These are phyloP conservation scores for Heliosperma pusillum DNA, from an alignment of 148 eudicot genomes.

Conservation along the genomic window DNA sequence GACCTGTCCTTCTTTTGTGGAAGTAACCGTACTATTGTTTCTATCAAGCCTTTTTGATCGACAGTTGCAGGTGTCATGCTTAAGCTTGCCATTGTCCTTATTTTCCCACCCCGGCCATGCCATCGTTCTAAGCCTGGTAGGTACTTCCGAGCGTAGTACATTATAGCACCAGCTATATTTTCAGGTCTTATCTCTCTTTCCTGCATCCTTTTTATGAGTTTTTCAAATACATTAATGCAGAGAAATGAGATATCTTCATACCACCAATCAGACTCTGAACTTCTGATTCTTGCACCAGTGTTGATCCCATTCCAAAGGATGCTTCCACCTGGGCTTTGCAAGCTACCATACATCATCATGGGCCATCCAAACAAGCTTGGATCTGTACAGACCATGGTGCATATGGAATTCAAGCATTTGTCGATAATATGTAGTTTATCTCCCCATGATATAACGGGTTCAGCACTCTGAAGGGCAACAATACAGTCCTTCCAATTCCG, in stretches of 20 bases:
- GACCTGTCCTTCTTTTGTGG: constrained; percentile 78
- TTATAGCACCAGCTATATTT: constrained; percentile 59
- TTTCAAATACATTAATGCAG: constrained; percentile 55
- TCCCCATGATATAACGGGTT: constrained; percentile 45
- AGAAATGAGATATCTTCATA: constrained; percentile 85
- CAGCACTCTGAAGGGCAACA: constrained; percentile 72
- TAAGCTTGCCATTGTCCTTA: constrained; percentile 72
- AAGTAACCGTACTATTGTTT: constrained; percentile 60
- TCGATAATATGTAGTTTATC: constrained; percentile 55
- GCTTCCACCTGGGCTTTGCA: constrained; percentile 97
- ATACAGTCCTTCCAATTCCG: constrained; percentile 85
- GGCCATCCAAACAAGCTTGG: constrained; percentile 98
- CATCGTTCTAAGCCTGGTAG: constrained; percentile 81
- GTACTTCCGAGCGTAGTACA: constrained; percentile 76
- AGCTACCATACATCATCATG: constrained; percentile 93
- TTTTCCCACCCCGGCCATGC: constrained; percentile 49
- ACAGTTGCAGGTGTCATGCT: constrained; percentile 68
- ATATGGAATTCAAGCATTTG: constrained; percentile 61
- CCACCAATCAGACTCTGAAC: constrained; percentile 93
- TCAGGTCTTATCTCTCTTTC: constrained; percentile 69
- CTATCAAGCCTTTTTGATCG: constrained; percentile 62
- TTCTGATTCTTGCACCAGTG: constrained; percentile 84
- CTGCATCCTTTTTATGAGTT: constrained; percentile 64
- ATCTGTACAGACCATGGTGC: constrained; percentile 90
- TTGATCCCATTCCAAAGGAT: constrained; percentile 94